Evolutionary conservation across 192 early-diverging fungal genomes (phyloP), one percentile per base, ranked within the genome.

Genomic region (Geosiphon pyriformis): DNA sequence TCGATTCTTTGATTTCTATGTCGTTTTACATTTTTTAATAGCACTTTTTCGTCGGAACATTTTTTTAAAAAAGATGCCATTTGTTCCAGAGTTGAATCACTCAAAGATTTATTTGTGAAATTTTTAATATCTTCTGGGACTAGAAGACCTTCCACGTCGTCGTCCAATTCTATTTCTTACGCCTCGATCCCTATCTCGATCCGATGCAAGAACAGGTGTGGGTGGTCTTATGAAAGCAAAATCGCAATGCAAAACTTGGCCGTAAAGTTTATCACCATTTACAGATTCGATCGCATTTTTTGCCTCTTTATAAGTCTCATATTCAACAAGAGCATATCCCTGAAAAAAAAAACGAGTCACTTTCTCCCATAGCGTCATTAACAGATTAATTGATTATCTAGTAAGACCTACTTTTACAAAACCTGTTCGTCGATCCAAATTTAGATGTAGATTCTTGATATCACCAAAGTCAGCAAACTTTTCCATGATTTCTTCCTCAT

Each of bases 321-420:
- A 98, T 77, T 98, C 94, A 22, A 96, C 74, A 48, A 98, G 75
- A 4, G 90, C 93, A 70, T 98, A 98, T 42, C 96, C 96, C 92
- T 94, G 70, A 15, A 55, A 58, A n/a, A n/a, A 35, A 55, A 20
- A 27, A 30, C 32, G 8, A 62, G 11, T 31, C 12, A 18, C n/a
- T 4, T 27, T n/a, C n/a, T n/a, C n/a, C n/a, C 11, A 58, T 12
- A 3, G 49, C 2, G 26, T 23, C 15, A 42, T 42, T 27, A 23
- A 18, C n/a, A n/a, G n/a, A n/a, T n/a, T n/a, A n/a, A n/a, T n/a
- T n/a, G n/a, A 48, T 51, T 4, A 57, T 34, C 29, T 31, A 53
- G 29, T n/a, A n/a, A 42, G 26, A 54, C 67, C 59, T 75, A 92
- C 92, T 87, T 98, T 98, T 72, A 94, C 92, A 67, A 88, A 98